Base-by-base conservation (phyloP, 2,329 filamentous ascomycete species). In the Dactylellina parvicollis region DNA sequence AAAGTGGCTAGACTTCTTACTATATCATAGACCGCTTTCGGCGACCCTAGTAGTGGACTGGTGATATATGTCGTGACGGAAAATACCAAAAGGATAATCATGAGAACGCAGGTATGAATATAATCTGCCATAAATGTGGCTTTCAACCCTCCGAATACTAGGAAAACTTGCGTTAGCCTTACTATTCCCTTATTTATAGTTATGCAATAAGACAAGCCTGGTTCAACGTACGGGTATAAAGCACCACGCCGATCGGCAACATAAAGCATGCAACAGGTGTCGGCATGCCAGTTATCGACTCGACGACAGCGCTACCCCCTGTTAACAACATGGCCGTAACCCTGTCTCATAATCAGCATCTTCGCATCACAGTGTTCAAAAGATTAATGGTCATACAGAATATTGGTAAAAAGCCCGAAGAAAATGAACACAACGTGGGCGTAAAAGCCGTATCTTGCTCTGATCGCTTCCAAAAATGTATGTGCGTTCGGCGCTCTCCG, bases 241-340 rank as follows among this genome's bases (percentile, higher is more conserved):
- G 82, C 1, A 93, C 86, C 24, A 96, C 91, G 76, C 91, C 91
- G 4, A 95, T 82, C 0, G 92, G 92, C 1, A 96, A 83, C 40
- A 96, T 82, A 81, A 92, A 96, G 79, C 91, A 95, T 65, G 91
- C 92, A 0, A 92, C 92, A 5, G 89, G 88, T 12, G 90, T 92
- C 28, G 87, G 86, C 80, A 93, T 88, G 24, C 90, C 91, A 0
- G 90, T 92, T 52, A 93, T 82, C 9, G 88, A 85, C 42, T 83
- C 86, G 75, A 91, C 86, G 0, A 93, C 92, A 2, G 90, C 90
- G 9, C 88, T 88, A 34, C 92, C 92, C 71, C 93, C 92, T n/a
- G 92, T 92, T 72, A 96, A 86, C 47, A 96, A 82, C 92, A 96
- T 96, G 47, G 92, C 88, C 1, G 92, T 94, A 30, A 96, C 92